phyloP scores from a whole-genome alignment of 1,284 basidiomycete genomes.

The Trichosporon coremiiforme region DNA sequence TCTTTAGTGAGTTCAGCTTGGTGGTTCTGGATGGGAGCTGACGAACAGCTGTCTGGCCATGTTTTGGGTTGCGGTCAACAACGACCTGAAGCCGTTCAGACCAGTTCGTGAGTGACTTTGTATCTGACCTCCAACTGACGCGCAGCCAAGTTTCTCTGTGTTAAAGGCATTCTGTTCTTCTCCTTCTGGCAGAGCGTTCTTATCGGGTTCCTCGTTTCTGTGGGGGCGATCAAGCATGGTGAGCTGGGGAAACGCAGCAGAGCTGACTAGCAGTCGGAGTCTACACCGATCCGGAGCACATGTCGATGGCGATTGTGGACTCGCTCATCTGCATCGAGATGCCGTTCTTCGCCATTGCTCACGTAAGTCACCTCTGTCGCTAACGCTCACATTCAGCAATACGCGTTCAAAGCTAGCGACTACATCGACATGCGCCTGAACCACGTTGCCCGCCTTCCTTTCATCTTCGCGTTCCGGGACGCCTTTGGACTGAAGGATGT shows the following conservation, averaged over 20 bases:
- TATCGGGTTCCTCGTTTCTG: slow-evolving; percentile 84
- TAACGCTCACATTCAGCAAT: slow-evolving; percentile 40
- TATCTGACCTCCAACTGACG: neutral
- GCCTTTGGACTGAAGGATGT: slow-evolving; percentile 85
- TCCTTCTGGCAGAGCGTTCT: slow-evolving; percentile 94
- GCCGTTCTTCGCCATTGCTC: slow-evolving; percentile 94
- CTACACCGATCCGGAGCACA: slow-evolving; percentile 85
- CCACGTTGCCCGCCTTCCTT: slow-evolving; percentile 82
- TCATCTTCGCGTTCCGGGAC: slow-evolving; percentile 83
- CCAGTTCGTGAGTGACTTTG: slow-evolving; percentile 56
- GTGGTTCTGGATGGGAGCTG: slow-evolving; percentile 55
- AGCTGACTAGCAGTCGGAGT: slow-evolving; percentile 65
- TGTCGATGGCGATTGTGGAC: slow-evolving; percentile 86
- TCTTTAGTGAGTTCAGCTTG: slow-evolving; percentile 48
- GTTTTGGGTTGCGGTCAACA: slow-evolving; percentile 88
- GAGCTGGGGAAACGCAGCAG: slow-evolving; percentile 18
- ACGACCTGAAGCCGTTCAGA: slow-evolving; percentile 84
- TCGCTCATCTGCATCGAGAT: slow-evolving; percentile 93
- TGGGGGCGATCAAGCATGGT: slow-evolving; percentile 70
- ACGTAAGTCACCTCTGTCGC: slow-evolving; percentile 54
- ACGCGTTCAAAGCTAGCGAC: slow-evolving; percentile 63
- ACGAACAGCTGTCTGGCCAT: slow-evolving; percentile 82
- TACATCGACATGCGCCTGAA: slow-evolving; percentile 70
- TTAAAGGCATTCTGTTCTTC: slow-evolving; percentile 97
- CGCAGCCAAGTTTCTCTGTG: slow-evolving; percentile 92